These are phyloP conservation scores for Lepiota venenata DNA, from an alignment of 768 basidiomycete genomes.

Conservation along the genomic window DNA sequence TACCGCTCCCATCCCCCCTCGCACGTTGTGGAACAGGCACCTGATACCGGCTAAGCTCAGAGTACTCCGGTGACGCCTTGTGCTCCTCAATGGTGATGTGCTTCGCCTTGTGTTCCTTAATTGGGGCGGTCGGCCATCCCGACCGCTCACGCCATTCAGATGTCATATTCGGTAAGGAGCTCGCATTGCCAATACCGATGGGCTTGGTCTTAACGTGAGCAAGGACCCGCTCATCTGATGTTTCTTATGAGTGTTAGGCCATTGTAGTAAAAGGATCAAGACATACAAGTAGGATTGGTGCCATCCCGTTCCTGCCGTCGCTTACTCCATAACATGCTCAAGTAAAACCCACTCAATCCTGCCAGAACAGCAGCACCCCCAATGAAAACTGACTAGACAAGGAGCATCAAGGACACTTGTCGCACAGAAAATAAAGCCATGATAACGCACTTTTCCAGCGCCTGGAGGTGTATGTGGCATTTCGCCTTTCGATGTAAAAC, in stretches of 20 bases:
- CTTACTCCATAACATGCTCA: conserved; percentile 24
- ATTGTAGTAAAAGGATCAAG: neutral
- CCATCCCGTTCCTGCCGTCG: conserved; percentile 22
- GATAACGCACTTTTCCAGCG: conserved; percentile 16
- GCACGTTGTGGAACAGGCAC: conserved; percentile 29
- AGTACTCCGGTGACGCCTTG: conserved; percentile 18
- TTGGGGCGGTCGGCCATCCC: conserved; percentile 15
- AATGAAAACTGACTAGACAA: conserved; percentile 23
- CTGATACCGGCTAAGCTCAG: conserved; percentile 18
- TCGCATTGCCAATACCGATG: conserved; percentile 12
- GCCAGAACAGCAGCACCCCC: conserved; percentile 25
- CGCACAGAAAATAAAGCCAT: neutral
- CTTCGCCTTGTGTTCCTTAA: conserved; percentile 22
- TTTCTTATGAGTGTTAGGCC: neutral
- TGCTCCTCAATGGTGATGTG: conserved; percentile 25
- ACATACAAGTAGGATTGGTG: conserved; percentile 28
- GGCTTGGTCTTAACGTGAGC: conserved; percentile 20
- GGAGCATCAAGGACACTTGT: neutral
- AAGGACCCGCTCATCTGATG: conserved; percentile 29
- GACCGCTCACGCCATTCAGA: neutral
- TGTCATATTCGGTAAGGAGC: neutral
- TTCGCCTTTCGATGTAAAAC: conserved; percentile 7
- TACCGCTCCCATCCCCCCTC: conserved; percentile 19
- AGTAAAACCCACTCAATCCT: conserved; percentile 26
- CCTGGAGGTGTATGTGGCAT: neutral